Evolutionary conservation across 225 moss, liverwort and hornwort species (phyloP).

Genomic region (Polytrichum formosum): DNA sequence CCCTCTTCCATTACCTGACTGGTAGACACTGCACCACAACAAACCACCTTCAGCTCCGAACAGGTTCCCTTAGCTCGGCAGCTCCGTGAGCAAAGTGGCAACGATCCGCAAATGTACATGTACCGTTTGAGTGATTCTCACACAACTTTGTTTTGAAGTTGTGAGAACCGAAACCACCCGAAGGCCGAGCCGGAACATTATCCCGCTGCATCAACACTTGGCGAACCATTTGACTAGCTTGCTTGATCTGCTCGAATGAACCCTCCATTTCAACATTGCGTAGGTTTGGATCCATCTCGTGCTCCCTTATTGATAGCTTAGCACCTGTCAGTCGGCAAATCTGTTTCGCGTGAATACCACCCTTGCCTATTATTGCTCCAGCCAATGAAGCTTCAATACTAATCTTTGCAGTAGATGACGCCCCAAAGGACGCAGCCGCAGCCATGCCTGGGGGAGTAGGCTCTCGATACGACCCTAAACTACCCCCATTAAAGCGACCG

Average conservation of each 20-base stretch:
- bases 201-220: conserved; percentile 97
- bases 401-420: conserved; percentile 93
- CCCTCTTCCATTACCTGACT: conserved; percentile 53
- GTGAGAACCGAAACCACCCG: conserved; percentile 87
- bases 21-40: conserved; percentile 39
- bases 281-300: conserved; percentile 69
- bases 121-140: conserved; percentile 91
- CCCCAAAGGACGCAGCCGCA: conserved; percentile 92
- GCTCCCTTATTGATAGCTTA: conserved; percentile 94
- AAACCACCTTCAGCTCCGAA: conserved; percentile 37
- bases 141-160: conserved; percentile 99
- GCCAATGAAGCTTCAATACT: conserved; percentile 97
- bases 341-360: conserved; percentile 93
- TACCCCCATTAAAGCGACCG: conserved; percentile 49
- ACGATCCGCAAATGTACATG: conserved; percentile 95
- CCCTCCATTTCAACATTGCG: conserved; percentile 99
- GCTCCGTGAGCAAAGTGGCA: conserved; percentile 98
- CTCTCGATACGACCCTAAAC: conserved; percentile 64
- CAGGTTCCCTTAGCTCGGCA: conserved; percentile 82
- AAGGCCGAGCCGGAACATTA: conserved; percentile 73
- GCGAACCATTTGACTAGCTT: conserved; percentile 97
- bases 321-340: conserved; percentile 97
- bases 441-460: conserved; percentile 99
- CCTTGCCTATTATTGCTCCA: conserved; percentile 96
- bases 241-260: conserved; percentile 96